These are phyloP conservation scores for Leishmania major DNA, from an alignment of 208 protist species.

Conservation along the genomic window DNA sequence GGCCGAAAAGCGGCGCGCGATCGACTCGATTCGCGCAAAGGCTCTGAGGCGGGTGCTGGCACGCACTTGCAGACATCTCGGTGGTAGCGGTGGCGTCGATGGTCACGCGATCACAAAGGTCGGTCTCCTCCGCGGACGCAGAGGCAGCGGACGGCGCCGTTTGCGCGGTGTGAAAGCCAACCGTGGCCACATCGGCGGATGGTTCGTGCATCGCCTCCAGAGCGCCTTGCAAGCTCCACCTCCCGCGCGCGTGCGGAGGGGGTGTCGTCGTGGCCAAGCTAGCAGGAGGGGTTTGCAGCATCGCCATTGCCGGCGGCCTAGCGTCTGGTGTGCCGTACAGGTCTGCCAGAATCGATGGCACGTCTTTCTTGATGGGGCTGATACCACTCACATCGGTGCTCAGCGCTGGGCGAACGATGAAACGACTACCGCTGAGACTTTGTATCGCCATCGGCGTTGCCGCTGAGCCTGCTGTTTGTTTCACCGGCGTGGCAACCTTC, in stretches of 20 bases:
- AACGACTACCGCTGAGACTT: background rate
- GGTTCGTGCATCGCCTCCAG: background rate
- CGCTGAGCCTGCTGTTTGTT: background rate
- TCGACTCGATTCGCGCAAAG: background rate
- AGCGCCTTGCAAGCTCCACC: background rate
- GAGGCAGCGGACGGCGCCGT: slow-evolving; percentile 10
- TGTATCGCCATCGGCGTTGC: background rate
- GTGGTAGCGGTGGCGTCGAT: background rate
- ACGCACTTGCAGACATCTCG: background rate
- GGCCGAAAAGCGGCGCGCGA: background rate
- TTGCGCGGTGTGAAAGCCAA: slow-evolving; percentile 19
- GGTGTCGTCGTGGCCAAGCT: background rate
- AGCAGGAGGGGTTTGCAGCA: background rate
- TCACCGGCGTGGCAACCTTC: background rate
- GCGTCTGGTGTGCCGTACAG: slow-evolving; percentile 32
- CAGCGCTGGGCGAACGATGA: slow-evolving; percentile 13
- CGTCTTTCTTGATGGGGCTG: slow-evolving; percentile 50
- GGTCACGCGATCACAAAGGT: background rate
- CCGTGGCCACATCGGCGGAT: background rate
- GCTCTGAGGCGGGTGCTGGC: background rate
- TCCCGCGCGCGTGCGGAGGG: background rate
- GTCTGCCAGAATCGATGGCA: slow-evolving; percentile 37
- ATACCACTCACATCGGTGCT: slow-evolving; percentile 46
- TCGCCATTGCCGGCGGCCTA: background rate
- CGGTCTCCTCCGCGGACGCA: background rate